A percentile compares a stretch with the other conserved stretches of the same genome.
These are phyloP conservation scores for Diaporthe citri DNA, from an alignment of 2,329 filamentous ascomycete genomes.

Conservation along the genomic window DNA sequence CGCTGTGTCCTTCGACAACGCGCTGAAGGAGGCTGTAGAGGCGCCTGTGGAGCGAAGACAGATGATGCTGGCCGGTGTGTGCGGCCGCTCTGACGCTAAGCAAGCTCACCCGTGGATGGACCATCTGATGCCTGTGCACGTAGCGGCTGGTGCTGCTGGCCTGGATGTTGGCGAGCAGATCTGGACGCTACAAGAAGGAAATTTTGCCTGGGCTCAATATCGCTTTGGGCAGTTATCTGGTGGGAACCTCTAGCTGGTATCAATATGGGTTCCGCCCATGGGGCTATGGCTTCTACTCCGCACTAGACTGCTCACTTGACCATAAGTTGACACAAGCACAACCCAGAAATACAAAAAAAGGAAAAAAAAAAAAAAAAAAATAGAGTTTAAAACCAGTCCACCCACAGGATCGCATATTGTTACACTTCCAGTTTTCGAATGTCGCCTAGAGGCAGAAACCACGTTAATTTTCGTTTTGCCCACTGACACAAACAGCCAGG, in stretches of 20 bases:
- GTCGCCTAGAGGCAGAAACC: not conserved
- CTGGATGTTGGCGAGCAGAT: conserved; percentile 36
- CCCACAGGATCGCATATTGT: not conserved
- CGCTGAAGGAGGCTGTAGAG: conserved; percentile 74
- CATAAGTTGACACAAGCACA: no score
- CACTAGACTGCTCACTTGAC: not conserved
- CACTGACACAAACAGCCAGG: not conserved
- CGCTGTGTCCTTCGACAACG: conserved; percentile 73
- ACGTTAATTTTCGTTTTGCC: not conserved
- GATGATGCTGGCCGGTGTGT: conserved; percentile 54
- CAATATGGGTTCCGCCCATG: not conserved
- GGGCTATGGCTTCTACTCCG: no score
- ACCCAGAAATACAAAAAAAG: not conserved
- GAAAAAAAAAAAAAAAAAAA: not conserved
- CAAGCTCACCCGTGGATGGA: conserved; percentile 64
- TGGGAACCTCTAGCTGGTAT: not conserved
- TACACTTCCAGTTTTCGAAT: not conserved
- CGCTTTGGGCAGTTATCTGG: conserved; percentile 32
- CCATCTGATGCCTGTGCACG: conserved; percentile 62
- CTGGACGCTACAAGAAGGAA: conserved; percentile 39
- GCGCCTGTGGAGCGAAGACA: conserved; percentile 52
- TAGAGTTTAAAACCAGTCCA: not conserved
- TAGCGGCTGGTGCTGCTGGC: conserved; percentile 60
- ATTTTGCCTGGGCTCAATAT: conserved; percentile 41
- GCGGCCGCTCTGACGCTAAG: conserved; percentile 58